Evolutionary conservation across 805 yeast genomes (phyloP).

Genomic region (Pichia cephalocereana): DNA sequence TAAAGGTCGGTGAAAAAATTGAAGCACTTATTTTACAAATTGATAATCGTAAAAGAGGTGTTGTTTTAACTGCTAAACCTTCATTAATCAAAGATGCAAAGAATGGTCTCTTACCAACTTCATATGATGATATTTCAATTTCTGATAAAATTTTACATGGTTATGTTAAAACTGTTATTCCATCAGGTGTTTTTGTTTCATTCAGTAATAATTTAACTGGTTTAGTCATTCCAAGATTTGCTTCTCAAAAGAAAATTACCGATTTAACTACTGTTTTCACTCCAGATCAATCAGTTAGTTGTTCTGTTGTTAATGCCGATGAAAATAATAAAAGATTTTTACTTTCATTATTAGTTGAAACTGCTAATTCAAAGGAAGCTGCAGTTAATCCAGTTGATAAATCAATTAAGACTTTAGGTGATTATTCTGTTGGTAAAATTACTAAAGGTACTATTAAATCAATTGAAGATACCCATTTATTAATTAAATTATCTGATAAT

Average conservation of each 20-base stretch:
- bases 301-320: slow-evolving; percentile 59
- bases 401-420: slow-evolving; percentile 37
- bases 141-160: slow-evolving; percentile 52
- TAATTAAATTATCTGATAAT: slow-evolving; percentile 68
- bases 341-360: slow-evolving; percentile 43
- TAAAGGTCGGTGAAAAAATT: slow-evolving; percentile 51
- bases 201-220: slow-evolving; percentile 80
- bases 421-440: slow-evolving; percentile 48
- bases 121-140: slow-evolving; percentile 47
- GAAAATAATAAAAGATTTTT: slow-evolving; percentile 62
- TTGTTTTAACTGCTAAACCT: slow-evolving; percentile 55
- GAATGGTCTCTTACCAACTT: slow-evolving; percentile 42
- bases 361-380: slow-evolving; percentile 16
- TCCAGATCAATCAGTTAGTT: slow-evolving; percentile 62
- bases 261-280: slow-evolving; percentile 48
- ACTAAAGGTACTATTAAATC: slow-evolving; percentile 54
- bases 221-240: slow-evolving; percentile 66
- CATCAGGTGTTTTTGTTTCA: slow-evolving; percentile 71
- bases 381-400: slow-evolving; percentile 55
- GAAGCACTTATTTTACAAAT: slow-evolving; percentile 61
- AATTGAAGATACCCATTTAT: slow-evolving; percentile 59
- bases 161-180: slow-evolving; percentile 68
- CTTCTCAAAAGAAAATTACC: slow-evolving; percentile 42
- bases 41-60: slow-evolving; percentile 49
- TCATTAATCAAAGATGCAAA: slow-evolving; percentile 60